A percentile compares a stretch with the other conserved stretches of the same genome.
Evolutionary conservation across 129 eudicot genomes (phyloP).

Genomic region (Glebionis coronaria): DNA sequence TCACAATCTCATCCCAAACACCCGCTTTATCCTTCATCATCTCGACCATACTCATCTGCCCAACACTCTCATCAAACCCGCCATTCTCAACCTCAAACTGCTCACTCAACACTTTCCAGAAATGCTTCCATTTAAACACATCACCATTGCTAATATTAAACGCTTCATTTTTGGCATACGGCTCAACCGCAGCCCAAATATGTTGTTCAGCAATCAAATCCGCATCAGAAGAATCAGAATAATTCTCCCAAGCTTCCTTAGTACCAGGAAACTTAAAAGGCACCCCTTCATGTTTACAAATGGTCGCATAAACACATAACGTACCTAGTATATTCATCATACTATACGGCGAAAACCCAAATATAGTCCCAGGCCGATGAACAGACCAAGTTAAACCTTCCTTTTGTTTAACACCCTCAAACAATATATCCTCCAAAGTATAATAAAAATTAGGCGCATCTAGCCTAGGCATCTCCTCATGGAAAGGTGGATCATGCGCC

Average conservation of each 20-base stretch:
- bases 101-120: slow-evolving; percentile 76
- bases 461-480: slow-evolving; percentile 58
- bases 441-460: slow-evolving; percentile 55
- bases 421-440: slow-evolving; percentile 52
- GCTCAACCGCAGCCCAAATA: slow-evolving; percentile 81
- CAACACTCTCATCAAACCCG: slow-evolving; percentile 53
- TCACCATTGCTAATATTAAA: slow-evolving; percentile 85
- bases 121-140: slow-evolving; percentile 85
- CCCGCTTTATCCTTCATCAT: slow-evolving; percentile 73
- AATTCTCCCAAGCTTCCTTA: slow-evolving; percentile 50
- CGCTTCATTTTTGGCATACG: slow-evolving; percentile 65
- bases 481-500: slow-evolving; percentile 50
- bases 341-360: slow-evolving; percentile 78
- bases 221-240: slow-evolving; percentile 69
- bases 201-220: slow-evolving; percentile 90
- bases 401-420: slow-evolving; percentile 39
- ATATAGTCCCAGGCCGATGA: slow-evolving; percentile 59
- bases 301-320: slow-evolving; percentile 60
- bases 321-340: slow-evolving; percentile 59
- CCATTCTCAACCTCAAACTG: slow-evolving; percentile 65
- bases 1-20: slow-evolving; percentile 86
- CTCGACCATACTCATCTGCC: slow-evolving; percentile 46
- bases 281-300: slow-evolving; percentile 64
- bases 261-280: slow-evolving; percentile 63
- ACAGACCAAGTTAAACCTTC: slow-evolving; percentile 66